A percentile compares a stretch with the other conserved stretches of the same genome.
phyloP scores from a whole-genome alignment of 2,329 filamentous ascomycete genomes.

The Xylaria hypoxylon region DNA sequence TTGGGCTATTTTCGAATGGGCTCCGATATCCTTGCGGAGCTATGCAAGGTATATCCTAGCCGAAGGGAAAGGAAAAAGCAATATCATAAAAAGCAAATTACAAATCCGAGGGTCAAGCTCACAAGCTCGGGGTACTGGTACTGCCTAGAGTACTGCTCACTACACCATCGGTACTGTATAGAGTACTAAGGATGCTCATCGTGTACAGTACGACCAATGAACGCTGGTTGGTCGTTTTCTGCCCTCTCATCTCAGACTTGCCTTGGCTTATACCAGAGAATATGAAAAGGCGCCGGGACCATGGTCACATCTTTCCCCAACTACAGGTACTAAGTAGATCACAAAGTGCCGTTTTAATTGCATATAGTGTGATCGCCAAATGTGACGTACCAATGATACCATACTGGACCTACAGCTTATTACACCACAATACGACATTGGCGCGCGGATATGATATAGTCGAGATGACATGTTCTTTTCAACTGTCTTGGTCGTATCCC shows the following conservation, averaged over 20 bases:
- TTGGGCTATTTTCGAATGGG: constrained; percentile 38
- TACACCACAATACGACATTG: constrained; percentile 36
- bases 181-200: background rate
- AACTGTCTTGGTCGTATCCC: constrained; percentile 37
- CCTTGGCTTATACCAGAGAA: constrained; percentile 7
- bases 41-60: constrained; percentile 32
- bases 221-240: constrained; percentile 6
- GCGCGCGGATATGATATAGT: constrained; percentile 32
- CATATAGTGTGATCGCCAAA: constrained; percentile 39
- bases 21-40: constrained; percentile 45
- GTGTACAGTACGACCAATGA: background rate
- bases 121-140: constrained; percentile 11
- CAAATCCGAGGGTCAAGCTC: constrained; percentile 23
- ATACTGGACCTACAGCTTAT: constrained; percentile 24
- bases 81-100: constrained; percentile 48
- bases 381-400: constrained; percentile 45
- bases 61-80: constrained; percentile 29
- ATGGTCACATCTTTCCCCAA: constrained; percentile 25
- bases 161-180: background rate
- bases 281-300: constrained; percentile 8
- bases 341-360: constrained; percentile 35
- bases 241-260: constrained; percentile 11
- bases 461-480: constrained; percentile 30
- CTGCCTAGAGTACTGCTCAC: background rate
- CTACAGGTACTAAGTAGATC: constrained; percentile 24